Percentiles rank a stretch among this genome's conserved stretches.
Conservation (phyloP, 805 yeast species). For the Wickerhamiella qilinensis region DNA sequence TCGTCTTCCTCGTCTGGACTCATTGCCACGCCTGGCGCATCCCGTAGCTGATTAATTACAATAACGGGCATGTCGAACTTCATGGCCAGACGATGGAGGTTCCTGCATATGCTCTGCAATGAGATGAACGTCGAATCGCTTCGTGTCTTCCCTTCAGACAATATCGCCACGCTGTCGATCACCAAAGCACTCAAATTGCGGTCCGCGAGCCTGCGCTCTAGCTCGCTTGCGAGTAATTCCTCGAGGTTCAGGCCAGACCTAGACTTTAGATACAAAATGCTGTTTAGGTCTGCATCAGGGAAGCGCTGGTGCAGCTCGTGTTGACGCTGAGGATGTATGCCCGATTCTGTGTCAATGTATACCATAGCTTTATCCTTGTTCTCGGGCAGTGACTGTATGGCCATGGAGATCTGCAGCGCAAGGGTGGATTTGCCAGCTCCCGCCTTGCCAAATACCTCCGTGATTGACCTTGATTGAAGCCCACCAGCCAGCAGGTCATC, state of each 20-base stretch:
- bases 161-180: conserved; percentile 58
- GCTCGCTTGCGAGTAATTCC: not conserved
- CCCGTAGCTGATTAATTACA: conserved; percentile 68
- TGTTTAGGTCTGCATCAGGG: conserved; percentile 8
- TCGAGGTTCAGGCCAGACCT: not conserved
- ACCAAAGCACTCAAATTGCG: conserved; percentile 37
- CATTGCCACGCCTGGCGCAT: conserved; percentile 25
- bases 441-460: conserved; percentile 73
- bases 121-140: conserved; percentile 6
- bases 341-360: conserved; percentile 65
- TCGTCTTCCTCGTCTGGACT: conserved; percentile 19
- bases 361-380: conserved; percentile 23
- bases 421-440: conserved; percentile 81
- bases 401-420: conserved; percentile 44
- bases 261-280: conserved; percentile 13
- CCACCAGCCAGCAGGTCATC: conserved; percentile 44
- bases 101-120: not conserved
- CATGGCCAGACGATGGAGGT: not conserved
- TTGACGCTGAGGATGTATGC: conserved; percentile 47
- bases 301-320: conserved; percentile 2
- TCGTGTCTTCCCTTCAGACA: not conserved
- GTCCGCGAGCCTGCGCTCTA: conserved; percentile 6
- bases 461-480: conserved; percentile 34
- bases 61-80: conserved; percentile 25
- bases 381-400: conserved; percentile 32